Base-by-base conservation (phyloP, 1,284 basidiomycete species). In the Pulchroboletus neoregius region DNA sequence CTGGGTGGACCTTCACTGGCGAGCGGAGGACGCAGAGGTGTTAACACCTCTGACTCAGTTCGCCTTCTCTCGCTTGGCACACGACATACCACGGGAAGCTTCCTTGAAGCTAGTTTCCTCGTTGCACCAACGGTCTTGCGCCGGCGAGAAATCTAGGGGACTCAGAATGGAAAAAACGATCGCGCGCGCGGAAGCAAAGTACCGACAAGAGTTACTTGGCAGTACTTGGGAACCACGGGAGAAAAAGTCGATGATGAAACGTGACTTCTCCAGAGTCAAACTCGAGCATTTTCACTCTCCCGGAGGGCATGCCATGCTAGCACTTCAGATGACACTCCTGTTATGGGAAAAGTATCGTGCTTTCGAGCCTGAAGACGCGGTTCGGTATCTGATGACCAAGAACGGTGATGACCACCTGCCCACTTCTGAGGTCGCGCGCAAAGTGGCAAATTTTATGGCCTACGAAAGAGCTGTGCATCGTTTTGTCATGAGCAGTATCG, bases 1-100 rank as follows among this genome's bases (percentile, higher is more conserved):
- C 13, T 94, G 91, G 91, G 72, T 91, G 26, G 79, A 87, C 52
- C 68, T 74, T 38, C 81, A 91, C 63, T 94, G 90, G 89, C 71
- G 76, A 13, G 67, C 73, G 1, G 70, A 74, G 6, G 82, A 84
- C 48, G 41, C 46, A 1, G 55, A 53, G 7, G 61, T 73, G 9
- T 62, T 85, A 6, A 42, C 45, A 4, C 51, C 52, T 4, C 65
- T 80, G 12, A 63, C 61, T 20, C 44, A 58, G 8, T 76, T 77
- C 46, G 58, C 60, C 8, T 44, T 63, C 23, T 51, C 56, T 16
- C 58, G 60, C n/a, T 39, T 66, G 10, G 36, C 54, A 12, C 51
- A 49, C 9, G 66, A 63, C 15, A 52, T 75, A 28, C 68, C 69
- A 3, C 48, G 24, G 16, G 52, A 55, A 15, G 61, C 61, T 30